Evolutionary conservation across 495 filamentous ascomycete species (phyloP), one percentile per base, ranked within the genome.

Genomic region (Talaromyces wortmannii): DNA sequence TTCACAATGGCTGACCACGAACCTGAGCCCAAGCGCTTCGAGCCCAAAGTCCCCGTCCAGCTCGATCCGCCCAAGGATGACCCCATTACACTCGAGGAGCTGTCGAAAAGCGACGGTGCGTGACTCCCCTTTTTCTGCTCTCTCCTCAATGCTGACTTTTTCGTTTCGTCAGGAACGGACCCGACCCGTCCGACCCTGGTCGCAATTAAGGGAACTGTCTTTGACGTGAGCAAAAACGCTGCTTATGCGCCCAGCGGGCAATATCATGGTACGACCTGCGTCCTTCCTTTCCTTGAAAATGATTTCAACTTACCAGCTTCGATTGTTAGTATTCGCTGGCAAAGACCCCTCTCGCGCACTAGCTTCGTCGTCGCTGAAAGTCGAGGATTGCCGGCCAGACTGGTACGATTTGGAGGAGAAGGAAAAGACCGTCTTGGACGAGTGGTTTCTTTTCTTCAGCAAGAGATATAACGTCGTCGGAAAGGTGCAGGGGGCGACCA

Each of bases 381-480:
- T 78, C 4, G 91, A 91, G 62, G 90, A 97, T 62, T 92, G 89
- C 59, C 72, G 72, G 15, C 75, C 95, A 1, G 87, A 96, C 31
- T 97, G 90, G 90, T 76, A 84, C 53, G 89, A 94, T 64, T 76
- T 99, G 45, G 69, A 71, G 17, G 91, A 95, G n/a, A 90, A 92
- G 72, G 84, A 96, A 67, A 90, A 96, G 74, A 79, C 76, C 29
- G 83, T 86, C 12, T 74, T 99, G 43, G 77, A 89, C 18, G 95
- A 97, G 64, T 99, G 94, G 94, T 85, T 82, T 52, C 95, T 86
- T 4, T 98, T 95, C 74, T 98, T 97, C 74, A 86, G 84, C 61
- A 98, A 97, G 73, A 78, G 94, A 43, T 98, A 98, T 67, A 96
- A 92, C 63, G 83, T 97, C 54, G 86, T 97, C 43, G 94, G 94